Evolutionary conservation across 2,329 filamentous ascomycete species (phyloP).

Genomic region (Nannizzia gypsea): DNA sequence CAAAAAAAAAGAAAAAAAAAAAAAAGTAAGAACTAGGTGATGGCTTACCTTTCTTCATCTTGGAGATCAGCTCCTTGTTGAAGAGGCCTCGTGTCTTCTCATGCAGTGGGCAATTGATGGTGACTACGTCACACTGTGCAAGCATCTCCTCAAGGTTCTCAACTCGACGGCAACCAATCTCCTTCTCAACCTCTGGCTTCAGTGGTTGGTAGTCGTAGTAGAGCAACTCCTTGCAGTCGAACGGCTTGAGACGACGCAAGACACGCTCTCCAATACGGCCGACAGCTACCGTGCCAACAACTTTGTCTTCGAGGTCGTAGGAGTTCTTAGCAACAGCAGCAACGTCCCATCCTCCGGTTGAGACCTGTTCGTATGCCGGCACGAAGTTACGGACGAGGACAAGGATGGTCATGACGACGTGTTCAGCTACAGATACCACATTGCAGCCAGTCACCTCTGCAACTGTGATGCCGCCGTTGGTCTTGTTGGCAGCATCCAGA

Average conservation of each 20-base stretch:
- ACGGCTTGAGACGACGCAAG: constrained; percentile 85
- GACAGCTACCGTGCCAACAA: constrained; percentile 92
- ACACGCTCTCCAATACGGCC: constrained; percentile 98
- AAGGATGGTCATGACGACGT: constrained; percentile 98
- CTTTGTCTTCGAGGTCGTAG: constrained; percentile 94
- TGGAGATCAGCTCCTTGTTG: constrained; percentile 95
- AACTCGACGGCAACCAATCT: constrained; percentile 89
- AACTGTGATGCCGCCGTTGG: constrained; percentile 93
- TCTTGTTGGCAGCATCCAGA: constrained; percentile 92
- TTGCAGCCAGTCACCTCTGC: constrained; percentile 97
- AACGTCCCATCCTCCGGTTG: constrained; percentile 84
- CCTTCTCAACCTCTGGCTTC: constrained; percentile 70
- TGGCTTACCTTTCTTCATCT: constrained; percentile 87
- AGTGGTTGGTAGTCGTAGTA: constrained; percentile 99
- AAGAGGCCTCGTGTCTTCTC: constrained; percentile 94
- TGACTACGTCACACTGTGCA: constrained; percentile 88
- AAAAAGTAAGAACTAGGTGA: not conserved
- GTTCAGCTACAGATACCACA: constrained; percentile 96
- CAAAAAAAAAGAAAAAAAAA: no score
- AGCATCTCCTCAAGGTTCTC: constrained; percentile 87
- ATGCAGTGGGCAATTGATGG: constrained; percentile 98
- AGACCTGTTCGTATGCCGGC: constrained; percentile 88
- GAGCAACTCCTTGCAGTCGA: constrained; percentile 98
- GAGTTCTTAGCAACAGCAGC: constrained; percentile 95
- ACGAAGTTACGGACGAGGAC: constrained; percentile 95